Percentiles rank a stretch among this genome's conserved stretches.
Evolutionary conservation across 2,329 filamentous ascomycete genomes (phyloP).

Genomic region (Trichoderma koningiopsis): DNA sequence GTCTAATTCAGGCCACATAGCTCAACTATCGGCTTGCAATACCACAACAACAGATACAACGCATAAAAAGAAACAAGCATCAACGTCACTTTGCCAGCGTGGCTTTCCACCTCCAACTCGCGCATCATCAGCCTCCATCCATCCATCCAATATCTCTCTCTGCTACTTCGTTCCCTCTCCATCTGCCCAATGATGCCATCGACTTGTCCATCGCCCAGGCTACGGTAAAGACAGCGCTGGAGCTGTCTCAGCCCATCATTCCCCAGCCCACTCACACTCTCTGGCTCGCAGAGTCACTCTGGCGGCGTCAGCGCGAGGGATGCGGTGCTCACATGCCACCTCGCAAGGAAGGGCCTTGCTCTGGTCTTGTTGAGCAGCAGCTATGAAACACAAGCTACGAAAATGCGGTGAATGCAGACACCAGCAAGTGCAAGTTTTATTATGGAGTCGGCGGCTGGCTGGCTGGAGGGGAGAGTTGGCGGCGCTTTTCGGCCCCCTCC

Average conservation of each 20-base stretch:
- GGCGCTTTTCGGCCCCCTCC: conserved; percentile 16
- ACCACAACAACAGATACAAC: background rate
- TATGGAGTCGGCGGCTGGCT: background rate
- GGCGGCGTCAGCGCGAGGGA: conserved; percentile 21
- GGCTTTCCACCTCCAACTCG: background rate
- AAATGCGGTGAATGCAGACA: conserved; percentile 25
- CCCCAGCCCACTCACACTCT: conserved; percentile 26
- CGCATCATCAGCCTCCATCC: background rate
- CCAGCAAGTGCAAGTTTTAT: background rate
- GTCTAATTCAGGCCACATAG: background rate
- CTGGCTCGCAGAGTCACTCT: conserved; percentile 4
- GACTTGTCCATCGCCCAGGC: background rate
- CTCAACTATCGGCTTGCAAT: no score
- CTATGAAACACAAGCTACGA: conserved; percentile 15
- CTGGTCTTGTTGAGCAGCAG: background rate
- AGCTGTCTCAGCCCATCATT: conserved; percentile 24
- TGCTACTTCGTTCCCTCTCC: background rate
- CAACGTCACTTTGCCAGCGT: background rate
- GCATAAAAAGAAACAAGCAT: background rate
- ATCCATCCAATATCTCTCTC: no score
- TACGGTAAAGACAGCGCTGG: conserved; percentile 10
- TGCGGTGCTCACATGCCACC: conserved; percentile 25
- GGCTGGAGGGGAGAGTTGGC: background rate
- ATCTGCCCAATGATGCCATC: conserved; percentile 14
- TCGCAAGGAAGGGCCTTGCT: conserved; percentile 25